These are phyloP conservation scores for Hypomyces perniciosus DNA, from an alignment of 2,329 filamentous ascomycete species.

Conservation along the genomic window DNA sequence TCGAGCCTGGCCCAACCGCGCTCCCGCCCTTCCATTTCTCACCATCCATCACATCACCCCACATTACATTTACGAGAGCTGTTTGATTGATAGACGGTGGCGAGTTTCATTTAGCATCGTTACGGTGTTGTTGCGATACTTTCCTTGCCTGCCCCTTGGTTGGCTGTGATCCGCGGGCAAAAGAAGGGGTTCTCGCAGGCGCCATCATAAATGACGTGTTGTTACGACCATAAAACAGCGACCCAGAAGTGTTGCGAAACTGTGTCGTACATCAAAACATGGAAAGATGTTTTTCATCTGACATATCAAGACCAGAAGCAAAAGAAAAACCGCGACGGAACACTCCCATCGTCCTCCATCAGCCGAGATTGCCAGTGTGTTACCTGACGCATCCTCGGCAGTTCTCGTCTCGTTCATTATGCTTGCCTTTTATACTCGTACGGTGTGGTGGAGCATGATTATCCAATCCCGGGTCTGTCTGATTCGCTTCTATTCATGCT, in stretches of 20 bases:
- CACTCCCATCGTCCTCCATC: background rate
- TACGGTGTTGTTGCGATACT: slow-evolving; percentile 5
- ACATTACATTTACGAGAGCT: background rate
- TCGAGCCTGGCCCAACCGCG: slow-evolving; percentile 7
- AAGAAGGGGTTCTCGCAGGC: background rate
- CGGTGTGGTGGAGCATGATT: no score
- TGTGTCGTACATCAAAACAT: background rate
- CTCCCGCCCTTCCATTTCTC: slow-evolving; percentile 9
- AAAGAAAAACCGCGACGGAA: slow-evolving; percentile 1
- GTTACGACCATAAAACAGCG: slow-evolving; percentile 3
- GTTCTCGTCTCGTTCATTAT: no score
- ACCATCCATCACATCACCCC: slow-evolving; percentile 2
- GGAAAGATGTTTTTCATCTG: background rate
- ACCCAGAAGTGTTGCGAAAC: background rate
- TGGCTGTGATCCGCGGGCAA: background rate
- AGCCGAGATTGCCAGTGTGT: slow-evolving; percentile 9
- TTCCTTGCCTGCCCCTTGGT: background rate
- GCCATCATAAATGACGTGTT: background rate
- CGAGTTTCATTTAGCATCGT: background rate
- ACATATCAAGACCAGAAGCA: background rate
- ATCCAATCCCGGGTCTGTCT: no score
- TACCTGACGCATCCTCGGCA: background rate
- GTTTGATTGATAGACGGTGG: background rate
- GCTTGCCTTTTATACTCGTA: no score
- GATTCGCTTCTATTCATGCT: no score